These are phyloP conservation scores for Trichocomaceae sp. DNA, from an alignment of 2,329 filamentous ascomycete species.

Conservation along the genomic window DNA sequence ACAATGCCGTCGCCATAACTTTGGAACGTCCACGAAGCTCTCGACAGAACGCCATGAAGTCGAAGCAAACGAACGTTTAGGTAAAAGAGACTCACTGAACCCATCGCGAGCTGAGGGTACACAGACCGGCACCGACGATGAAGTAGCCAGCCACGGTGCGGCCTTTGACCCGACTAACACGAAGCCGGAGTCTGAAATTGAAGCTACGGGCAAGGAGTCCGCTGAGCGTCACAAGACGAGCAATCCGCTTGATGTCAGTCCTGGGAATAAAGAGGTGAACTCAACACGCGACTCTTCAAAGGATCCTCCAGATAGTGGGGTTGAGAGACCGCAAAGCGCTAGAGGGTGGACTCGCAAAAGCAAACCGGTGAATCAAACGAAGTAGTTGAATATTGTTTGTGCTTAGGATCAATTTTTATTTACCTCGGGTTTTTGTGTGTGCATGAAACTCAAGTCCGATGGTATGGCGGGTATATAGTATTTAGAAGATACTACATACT, in stretches of 20 bases:
- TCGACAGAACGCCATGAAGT: constrained; percentile 9
- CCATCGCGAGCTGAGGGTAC: constrained; percentile 61
- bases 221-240: constrained; percentile 33
- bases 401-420: neutral
- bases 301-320: constrained; percentile 38
- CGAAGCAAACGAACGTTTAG: constrained; percentile 18
- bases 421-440: neutral
- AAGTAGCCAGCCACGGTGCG: constrained; percentile 52
- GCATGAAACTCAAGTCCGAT: neutral
- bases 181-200: constrained; percentile 53
- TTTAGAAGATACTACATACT: neutral
- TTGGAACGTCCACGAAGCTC: constrained; percentile 3
- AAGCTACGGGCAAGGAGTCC: constrained; percentile 31
- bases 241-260: constrained; percentile 54
- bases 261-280: constrained; percentile 55
- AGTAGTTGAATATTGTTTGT: neutral
- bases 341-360: constrained; percentile 33
- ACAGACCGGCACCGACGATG: constrained; percentile 59
- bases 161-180: constrained; percentile 66
- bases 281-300: constrained; percentile 41
- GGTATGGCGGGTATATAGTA: neutral
- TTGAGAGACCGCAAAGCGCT: constrained; percentile 34
- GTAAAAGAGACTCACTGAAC: constrained; percentile 55
- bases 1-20: neutral
- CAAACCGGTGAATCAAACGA: constrained; percentile 16